These are phyloP conservation scores for Penicillium sp. DNA, from an alignment of 2,329 filamentous ascomycete species.

Conservation along the genomic window DNA sequence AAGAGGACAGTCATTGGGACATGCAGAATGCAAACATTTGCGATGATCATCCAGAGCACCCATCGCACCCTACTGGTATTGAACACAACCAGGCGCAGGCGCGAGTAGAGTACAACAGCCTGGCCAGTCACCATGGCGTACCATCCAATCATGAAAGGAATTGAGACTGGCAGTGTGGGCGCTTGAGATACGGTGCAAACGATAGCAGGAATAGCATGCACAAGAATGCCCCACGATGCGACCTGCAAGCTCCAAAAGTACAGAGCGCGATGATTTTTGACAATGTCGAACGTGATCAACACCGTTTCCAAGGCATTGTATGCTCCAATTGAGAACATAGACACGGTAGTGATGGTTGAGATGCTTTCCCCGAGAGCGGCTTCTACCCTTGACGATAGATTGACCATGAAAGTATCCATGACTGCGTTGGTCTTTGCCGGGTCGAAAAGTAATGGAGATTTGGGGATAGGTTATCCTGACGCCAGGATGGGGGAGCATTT, in stretches of 20 bases:
- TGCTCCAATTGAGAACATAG: too few species aligned
- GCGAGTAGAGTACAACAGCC: conserved; percentile 46
- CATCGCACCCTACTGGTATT: conserved; percentile 32
- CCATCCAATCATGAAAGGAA: conserved; percentile 35
- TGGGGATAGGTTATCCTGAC: too few species aligned
- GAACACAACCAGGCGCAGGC: conserved; percentile 44
- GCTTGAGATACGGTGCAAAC: conserved; percentile 3
- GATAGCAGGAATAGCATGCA: conserved; percentile 36
- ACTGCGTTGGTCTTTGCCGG: too few species aligned
- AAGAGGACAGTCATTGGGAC: background rate
- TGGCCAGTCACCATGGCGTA: conserved; percentile 45
- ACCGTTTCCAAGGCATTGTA: too few species aligned
- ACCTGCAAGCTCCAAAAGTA: conserved; percentile 25
- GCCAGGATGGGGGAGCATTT: too few species aligned
- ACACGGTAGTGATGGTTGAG: too few species aligned
- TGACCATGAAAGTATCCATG: background rate
- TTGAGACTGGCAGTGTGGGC: conserved; percentile 3
- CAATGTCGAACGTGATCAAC: too few species aligned
- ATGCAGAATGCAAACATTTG: conserved; percentile 38
- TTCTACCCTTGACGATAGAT: too few species aligned
- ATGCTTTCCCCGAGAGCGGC: too few species aligned
- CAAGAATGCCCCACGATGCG: conserved; percentile 38
- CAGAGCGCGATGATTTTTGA: too few species aligned
- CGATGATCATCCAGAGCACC: conserved; percentile 44
- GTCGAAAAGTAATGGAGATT: too few species aligned